Conservation (phyloP, 345 rosid genomes). For the Aurinia saxatilis region DNA sequence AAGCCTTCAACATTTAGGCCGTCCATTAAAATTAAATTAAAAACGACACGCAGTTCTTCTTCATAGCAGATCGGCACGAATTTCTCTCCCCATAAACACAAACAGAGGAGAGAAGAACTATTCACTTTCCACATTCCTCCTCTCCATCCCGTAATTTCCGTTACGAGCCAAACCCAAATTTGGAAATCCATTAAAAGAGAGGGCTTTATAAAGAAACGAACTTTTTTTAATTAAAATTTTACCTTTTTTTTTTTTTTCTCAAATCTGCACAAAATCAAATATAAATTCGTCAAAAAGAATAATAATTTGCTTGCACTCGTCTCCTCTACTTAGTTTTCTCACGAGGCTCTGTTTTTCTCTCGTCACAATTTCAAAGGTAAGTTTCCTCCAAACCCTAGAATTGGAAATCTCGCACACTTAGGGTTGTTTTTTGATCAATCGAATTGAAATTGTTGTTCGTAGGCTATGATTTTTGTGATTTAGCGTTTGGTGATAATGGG, state of each 20-base stretch:
- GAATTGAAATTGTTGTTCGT: constrained; percentile 2
- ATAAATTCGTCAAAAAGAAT: neutral
- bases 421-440: constrained; percentile 1
- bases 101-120: neutral
- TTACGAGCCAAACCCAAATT: constrained; percentile 16
- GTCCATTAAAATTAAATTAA: too few relatives aligned
- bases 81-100: neutral
- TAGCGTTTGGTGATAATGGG: constrained; percentile 62
- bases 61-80: neutral
- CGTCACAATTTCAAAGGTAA: constrained; percentile 29
- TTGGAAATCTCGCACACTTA: neutral
- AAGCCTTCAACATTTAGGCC: too few relatives aligned
- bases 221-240: neutral
- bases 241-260: neutral
- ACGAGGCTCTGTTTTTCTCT: constrained; percentile 20
- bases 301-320: constrained; percentile 10
- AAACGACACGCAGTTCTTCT: neutral
- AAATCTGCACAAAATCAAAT: neutral
- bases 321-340: constrained; percentile 15
- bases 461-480: constrained; percentile 30
- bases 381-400: constrained; percentile 47
- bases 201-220: constrained; percentile 19
- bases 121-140: neutral
- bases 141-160: constrained; percentile 11
- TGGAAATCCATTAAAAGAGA: constrained; percentile 7